Conservation (phyloP, 1,284 basidiomycete species). For the Rhodotorula sp. region DNA sequence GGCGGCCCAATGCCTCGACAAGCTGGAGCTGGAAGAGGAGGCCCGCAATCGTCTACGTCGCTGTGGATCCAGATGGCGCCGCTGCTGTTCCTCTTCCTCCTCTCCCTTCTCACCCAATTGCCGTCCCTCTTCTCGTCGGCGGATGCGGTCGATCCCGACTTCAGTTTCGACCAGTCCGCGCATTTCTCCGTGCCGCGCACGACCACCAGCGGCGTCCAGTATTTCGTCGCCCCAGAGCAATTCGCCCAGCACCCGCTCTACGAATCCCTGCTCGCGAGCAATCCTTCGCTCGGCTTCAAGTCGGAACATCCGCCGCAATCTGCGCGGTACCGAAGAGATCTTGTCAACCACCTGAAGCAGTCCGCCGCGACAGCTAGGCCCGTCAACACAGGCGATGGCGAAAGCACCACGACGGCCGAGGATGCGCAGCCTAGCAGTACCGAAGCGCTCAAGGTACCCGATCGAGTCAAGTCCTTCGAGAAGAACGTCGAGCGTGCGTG, state of each 20-base stretch:
- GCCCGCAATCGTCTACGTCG: slow-evolving; percentile 50
- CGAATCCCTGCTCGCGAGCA: slow-evolving; percentile 31
- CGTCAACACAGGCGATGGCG: not conserved
- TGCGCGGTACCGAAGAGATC: slow-evolving; percentile 19
- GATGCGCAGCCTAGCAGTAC: slow-evolving; percentile 5
- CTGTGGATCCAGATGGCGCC: slow-evolving; percentile 77
- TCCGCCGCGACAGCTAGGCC: slow-evolving; percentile 45
- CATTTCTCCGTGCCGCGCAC: slow-evolving; percentile 39
- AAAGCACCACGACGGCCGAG: not conserved
- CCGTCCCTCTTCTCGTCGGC: slow-evolving; percentile 63
- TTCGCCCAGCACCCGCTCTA: slow-evolving; percentile 70
- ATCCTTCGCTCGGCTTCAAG: slow-evolving; percentile 37
- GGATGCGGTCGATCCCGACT: slow-evolving; percentile 58
- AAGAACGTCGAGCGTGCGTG: slow-evolving; percentile 67
- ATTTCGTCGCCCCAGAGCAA: slow-evolving; percentile 80
- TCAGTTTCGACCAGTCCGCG: slow-evolving; percentile 59
- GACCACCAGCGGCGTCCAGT: slow-evolving; percentile 47
- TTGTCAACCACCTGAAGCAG: slow-evolving; percentile 55
- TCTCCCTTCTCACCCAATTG: slow-evolving; percentile 80
- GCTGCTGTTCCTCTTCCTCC: slow-evolving; percentile 73
- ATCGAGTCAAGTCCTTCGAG: slow-evolving; percentile 60
- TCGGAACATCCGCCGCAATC: slow-evolving; percentile 23
- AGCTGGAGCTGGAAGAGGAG: slow-evolving; percentile 37
- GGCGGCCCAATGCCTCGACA: slow-evolving; percentile 12
- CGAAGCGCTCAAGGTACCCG: slow-evolving; percentile 22